Conservation (phyloP, 768 basidiomycete species). For the Tylopilus rubrobrunneus region DNA sequence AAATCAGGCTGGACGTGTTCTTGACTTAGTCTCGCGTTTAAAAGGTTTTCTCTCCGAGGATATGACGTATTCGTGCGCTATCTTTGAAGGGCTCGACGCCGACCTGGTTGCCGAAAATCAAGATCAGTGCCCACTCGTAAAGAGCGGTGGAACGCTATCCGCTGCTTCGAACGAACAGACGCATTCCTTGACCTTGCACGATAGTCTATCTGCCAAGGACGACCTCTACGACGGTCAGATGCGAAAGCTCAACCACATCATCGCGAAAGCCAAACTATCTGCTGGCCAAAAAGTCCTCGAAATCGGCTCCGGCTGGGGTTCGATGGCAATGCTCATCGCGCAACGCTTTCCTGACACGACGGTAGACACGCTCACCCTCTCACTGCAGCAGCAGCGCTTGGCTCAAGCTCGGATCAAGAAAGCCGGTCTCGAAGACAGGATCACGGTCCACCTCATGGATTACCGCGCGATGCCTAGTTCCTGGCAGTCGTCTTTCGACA, state of each 20-base stretch:
- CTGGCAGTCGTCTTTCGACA: background rate
- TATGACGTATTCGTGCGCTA: background rate
- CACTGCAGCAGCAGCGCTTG: background rate
- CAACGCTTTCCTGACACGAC: background rate
- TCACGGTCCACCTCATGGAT: constrained; percentile 1
- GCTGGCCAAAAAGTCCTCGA: background rate
- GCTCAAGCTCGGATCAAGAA: background rate
- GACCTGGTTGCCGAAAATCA: background rate
- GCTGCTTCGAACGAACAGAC: too few relatives aligned
- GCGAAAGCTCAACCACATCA: background rate
- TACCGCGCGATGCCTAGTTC: constrained; percentile 2
- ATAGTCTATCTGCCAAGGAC: background rate
- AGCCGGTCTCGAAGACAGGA: too few relatives aligned
- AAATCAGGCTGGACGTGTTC: too few relatives aligned
- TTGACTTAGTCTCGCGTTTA: background rate
- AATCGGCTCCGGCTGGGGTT: background rate
- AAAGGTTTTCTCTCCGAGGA: background rate
- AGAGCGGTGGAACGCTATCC: too few relatives aligned
- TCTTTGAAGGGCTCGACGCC: background rate
- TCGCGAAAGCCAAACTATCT: background rate
- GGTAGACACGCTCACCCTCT: background rate
- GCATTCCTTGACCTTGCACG: background rate
- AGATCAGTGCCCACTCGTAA: too few relatives aligned
- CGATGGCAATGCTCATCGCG: background rate
- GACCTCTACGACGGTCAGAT: background rate